Conservation (phyloP, 139 green algal species). For the Volvox africanus region DNA sequence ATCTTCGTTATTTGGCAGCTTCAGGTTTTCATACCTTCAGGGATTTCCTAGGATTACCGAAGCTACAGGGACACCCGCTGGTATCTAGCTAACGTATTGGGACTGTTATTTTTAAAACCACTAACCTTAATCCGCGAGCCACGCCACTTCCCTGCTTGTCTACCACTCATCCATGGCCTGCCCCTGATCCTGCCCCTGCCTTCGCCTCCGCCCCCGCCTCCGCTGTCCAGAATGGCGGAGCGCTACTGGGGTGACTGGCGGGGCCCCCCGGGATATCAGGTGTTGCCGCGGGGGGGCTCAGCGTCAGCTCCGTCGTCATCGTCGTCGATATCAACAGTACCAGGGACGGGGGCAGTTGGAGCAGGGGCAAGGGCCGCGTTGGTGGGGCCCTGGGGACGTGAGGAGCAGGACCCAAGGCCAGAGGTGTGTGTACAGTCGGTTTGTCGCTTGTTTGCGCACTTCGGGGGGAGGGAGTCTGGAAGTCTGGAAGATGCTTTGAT, state of each 20-base stretch:
- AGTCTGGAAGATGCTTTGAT: neutral
- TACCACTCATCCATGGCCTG: no score
- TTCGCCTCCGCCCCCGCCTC: no score
- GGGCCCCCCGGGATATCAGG: constrained; percentile 19
- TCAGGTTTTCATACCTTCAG: no score
- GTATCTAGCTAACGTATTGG: no score
- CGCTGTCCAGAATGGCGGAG: constrained; percentile 61
- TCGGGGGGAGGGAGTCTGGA: neutral
- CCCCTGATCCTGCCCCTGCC: no score
- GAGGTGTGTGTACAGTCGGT: neutral
- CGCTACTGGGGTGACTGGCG: constrained; percentile 84
- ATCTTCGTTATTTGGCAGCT: no score
- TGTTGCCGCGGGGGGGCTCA: neutral
- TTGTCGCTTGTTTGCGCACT: no score
- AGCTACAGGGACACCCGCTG: no score
- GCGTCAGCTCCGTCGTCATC: neutral
- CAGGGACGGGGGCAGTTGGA: neutral
- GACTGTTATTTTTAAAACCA: no score
- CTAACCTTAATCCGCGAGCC: no score
- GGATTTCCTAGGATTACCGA: no score
- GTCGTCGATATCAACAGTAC: neutral
- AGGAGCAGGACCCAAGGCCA: neutral
- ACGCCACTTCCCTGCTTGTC: no score
- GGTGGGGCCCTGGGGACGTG: neutral
- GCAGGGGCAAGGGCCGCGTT: neutral